Evolutionary conservation across 495 filamentous ascomycete genomes (phyloP).

Genomic region (Talaromyces wortmannii): DNA sequence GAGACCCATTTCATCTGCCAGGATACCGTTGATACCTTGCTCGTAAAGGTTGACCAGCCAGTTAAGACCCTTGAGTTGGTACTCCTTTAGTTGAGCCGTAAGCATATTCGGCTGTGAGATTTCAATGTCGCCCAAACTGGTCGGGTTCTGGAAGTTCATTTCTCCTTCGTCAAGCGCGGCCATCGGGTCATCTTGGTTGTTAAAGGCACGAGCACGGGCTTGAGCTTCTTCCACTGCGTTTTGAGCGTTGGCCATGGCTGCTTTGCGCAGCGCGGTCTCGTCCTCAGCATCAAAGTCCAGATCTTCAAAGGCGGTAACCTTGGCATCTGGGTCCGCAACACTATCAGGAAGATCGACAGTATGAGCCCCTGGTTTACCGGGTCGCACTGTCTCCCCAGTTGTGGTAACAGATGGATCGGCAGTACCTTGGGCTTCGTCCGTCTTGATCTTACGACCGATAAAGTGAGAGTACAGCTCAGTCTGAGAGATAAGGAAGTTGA

Average conservation of each 20-base stretch:
- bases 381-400: conserved; percentile 34
- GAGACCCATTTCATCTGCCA: conserved; percentile 99
- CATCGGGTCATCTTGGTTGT: conserved; percentile 54
- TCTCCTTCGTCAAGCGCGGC: conserved; percentile 67
- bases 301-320: conserved; percentile 88
- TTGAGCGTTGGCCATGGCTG: conserved; percentile 92
- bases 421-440: conserved; percentile 86
- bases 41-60: conserved; percentile 99
- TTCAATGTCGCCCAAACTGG: conserved; percentile 86
- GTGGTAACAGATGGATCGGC: conserved; percentile 64
- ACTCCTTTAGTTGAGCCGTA: conserved; percentile 91
- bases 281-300: conserved; percentile 96
- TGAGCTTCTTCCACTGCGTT: conserved; percentile 94
- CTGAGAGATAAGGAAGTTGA: conserved; percentile 99
- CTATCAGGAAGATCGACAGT: conserved; percentile 52
- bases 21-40: conserved; percentile 98
- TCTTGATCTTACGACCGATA: conserved; percentile 98
- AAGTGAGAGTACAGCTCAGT: conserved; percentile 99
- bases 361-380: conserved; percentile 37
- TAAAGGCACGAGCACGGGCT: conserved; percentile 85
- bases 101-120: conserved; percentile 93
- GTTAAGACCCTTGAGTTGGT: conserved; percentile 96
- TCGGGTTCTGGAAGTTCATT: conserved; percentile 99
- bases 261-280: conserved; percentile 70
- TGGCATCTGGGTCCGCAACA: conserved; percentile 48